Evolutionary conservation across 257 asterid genomes (phyloP), one percentile per base, ranked within the genome.

Genomic region (Nicotiana paniculata): DNA sequence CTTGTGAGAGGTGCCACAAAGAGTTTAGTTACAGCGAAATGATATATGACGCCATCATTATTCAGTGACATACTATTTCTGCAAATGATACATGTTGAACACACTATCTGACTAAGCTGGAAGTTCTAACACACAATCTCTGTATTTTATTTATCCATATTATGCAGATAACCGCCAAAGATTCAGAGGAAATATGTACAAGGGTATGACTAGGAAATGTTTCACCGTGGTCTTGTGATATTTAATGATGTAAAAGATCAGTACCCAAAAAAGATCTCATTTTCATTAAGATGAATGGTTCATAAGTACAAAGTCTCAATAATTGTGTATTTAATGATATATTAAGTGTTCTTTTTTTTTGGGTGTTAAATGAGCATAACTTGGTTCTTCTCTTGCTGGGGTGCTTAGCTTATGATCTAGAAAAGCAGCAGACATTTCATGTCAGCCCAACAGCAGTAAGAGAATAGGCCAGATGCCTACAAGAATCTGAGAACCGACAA

Each of bases 41-140:
- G 61, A 48, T 46, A 13, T 13, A 46, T 48, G 15, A 74, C 59
- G 48, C 61, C 79, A 72, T 74, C 79, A 48, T 48, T 48, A 24
- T 74, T 74, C 79, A 72, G 79, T 21, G 13, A 30, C 74, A 66
- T 15, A 74, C 79, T 72, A 21, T 72, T 43, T 72, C 48, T 72
- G 59, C 59, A 72, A 72, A 70, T 43, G 78, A 24, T 46, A 74
- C 39, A 24, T 46, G 39, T 48, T 3, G 79, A 48, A 48, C 79
- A 74, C 39, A 26, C 79, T 1, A 74, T 74, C 62, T 74, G 21
- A 74, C 58, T 32, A 66, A 15, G 62, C 61, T 33, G 7, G 79
- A 72, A 72, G 33, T 46, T 72, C 79, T 3, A 72, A n/a, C 54
- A 68, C 64, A 58, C 54, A 18, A 70, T 70, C 30, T 39, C 35